Evolutionary conservation across 805 yeast genomes (phyloP).

Genomic region (Candida peoriensis): DNA sequence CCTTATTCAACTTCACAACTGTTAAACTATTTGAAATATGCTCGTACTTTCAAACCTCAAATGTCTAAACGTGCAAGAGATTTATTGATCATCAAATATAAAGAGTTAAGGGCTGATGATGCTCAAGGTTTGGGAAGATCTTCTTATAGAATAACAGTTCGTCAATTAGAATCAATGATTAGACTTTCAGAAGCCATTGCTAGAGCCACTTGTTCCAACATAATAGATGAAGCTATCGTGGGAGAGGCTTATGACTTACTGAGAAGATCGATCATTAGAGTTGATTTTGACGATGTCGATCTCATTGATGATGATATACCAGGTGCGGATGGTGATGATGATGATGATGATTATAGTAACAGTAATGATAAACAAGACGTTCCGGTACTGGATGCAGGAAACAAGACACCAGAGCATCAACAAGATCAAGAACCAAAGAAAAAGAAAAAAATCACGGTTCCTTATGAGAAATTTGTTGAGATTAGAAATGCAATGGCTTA

Average conservation of each 20-base stretch:
- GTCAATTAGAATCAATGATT: slow-evolving; percentile 93
- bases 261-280: slow-evolving; percentile 87
- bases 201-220: slow-evolving; percentile 71
- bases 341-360: slow-evolving; percentile 6
- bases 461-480: slow-evolving; percentile 81
- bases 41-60: slow-evolving; percentile 86
- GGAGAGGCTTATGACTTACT: slow-evolving; percentile 89
- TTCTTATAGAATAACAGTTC: slow-evolving; percentile 91
- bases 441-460: slow-evolving; percentile 46
- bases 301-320: slow-evolving; percentile 57
- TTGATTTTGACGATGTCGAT: slow-evolving; percentile 89
- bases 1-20: slow-evolving; percentile 88
- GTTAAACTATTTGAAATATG: slow-evolving; percentile 83
- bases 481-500: slow-evolving; percentile 78
- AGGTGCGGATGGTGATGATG: slow-evolving; percentile 36
- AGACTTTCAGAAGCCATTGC: slow-evolving; percentile 95
- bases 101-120: slow-evolving; percentile 83
- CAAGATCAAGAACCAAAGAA: slow-evolving; percentile 6
- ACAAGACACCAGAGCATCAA: neutral
- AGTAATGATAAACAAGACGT: slow-evolving; percentile 6
- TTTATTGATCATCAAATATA: slow-evolving; percentile 70
- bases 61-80: slow-evolving; percentile 80
- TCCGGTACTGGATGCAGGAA: neutral
- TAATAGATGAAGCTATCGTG: slow-evolving; percentile 78
- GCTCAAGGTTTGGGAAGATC: slow-evolving; percentile 83